Evolutionary conservation across 257 asterid genomes (phyloP), one percentile per base, ranked within the genome.

Genomic region (Vinca minor): DNA sequence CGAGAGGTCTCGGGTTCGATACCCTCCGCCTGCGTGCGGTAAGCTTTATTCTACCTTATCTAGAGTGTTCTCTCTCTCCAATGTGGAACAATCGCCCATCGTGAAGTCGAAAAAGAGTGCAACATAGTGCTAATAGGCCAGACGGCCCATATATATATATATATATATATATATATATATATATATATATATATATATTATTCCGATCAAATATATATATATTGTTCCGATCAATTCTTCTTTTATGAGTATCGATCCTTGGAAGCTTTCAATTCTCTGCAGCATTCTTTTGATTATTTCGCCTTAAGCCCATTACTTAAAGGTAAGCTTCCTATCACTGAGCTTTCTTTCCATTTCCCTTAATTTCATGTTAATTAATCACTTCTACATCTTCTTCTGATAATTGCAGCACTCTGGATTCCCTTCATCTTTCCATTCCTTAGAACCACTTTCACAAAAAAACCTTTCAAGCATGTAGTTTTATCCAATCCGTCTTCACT

Each of bases 391-490:
- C 29, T 13, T 48, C 29, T 13, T 29, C 25, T 14, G 14, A n/a
- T 12, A n/a, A n/a, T 26, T 63, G 15, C 26, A 63, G 59, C 77
- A 67, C 75, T 67, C 91, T 82, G 91, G 95, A 74, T 68, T 50
- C 59, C 73, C 18, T 70, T 63, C 66, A 64, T 74, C 52, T 54
- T 42, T 15, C 28, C 53, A 45, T 64, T 80, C 91, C 87, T 73
- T 89, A 89, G 70, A 68, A 52, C 56, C 83, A 76, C 52, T 32
- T 71, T 76, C 77, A 85, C 71, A 89, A 89, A 89, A 89, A 87
- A 89, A 65, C 48, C 83, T 74, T 5, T 45, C 18, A 56, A 84
- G 63, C 71, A 84, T 86, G 93, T 86, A 86, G 86, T 70, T 67
- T 7, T 52, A 65, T 60, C 35, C 8, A 50, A 47, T 39, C 25